Evolutionary conservation across 2,329 filamentous ascomycete genomes (phyloP).

Genomic region (Calycina herbarum): DNA sequence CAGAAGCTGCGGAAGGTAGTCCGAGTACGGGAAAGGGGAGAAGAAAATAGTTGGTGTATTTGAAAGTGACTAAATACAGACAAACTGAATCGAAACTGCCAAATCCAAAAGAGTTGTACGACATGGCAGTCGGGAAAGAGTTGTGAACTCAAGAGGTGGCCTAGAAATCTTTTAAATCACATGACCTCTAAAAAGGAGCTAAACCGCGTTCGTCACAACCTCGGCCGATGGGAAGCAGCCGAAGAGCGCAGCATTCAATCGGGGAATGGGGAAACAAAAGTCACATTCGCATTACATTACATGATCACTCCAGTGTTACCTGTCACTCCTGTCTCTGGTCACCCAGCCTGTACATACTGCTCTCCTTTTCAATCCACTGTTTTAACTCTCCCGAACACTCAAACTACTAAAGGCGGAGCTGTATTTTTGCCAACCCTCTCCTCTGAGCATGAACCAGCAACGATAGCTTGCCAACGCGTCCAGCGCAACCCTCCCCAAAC

Average conservation of each 20-base stretch:
- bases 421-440: not conserved
- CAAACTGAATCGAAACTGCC: too few relatives aligned
- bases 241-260: not conserved
- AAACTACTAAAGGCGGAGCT: not conserved
- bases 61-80: not conserved
- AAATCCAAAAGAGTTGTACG: not conserved
- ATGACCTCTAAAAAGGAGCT: not conserved
- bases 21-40: not conserved
- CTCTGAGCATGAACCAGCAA: constrained; percentile 11
- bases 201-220: not conserved
- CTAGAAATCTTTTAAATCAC: not conserved
- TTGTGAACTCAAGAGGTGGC: not conserved
- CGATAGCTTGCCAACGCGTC: constrained; percentile 11
- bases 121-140: not conserved
- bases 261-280: constrained; percentile 2
- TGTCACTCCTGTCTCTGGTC: not conserved
- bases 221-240: not conserved
- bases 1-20: not conserved
- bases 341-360: not conserved
- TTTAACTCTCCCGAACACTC: not conserved
- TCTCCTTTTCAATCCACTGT: not conserved
- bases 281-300: constrained; percentile 3
- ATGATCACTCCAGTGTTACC: not conserved
- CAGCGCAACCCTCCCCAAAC: not conserved
- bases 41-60: not conserved